These are phyloP conservation scores for Ogataea populi-albae DNA, from an alignment of 805 yeast genomes.

Conservation along the genomic window DNA sequence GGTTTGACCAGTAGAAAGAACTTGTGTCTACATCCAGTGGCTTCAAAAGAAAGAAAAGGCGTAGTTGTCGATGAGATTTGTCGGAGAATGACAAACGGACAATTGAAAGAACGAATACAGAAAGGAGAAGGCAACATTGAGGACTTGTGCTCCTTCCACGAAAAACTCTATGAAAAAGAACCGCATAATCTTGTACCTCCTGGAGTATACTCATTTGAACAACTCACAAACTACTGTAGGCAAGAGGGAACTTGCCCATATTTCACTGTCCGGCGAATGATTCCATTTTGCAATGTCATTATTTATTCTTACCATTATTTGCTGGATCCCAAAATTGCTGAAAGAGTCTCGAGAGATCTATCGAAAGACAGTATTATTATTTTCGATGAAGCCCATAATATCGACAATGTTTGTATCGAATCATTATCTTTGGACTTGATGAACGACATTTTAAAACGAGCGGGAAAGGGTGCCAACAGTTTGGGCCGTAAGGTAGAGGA, in stretches of 20 bases:
- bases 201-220: constrained; percentile 94
- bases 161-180: constrained; percentile 78
- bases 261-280: constrained; percentile 97
- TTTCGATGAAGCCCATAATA: constrained; percentile 98
- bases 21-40: constrained; percentile 85
- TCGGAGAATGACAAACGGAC: constrained; percentile 91
- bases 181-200: constrained; percentile 87
- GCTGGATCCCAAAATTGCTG: constrained; percentile 95
- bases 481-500: constrained; percentile 80
- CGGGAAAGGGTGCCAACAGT: constrained; percentile 81
- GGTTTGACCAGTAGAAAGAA: constrained; percentile 95
- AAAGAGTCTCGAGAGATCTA: constrained; percentile 86
- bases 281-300: constrained; percentile 86
- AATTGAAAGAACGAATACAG: constrained; percentile 64
- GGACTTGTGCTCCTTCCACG: constrained; percentile 83
- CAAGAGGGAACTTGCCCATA: constrained; percentile 87
- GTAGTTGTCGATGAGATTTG: constrained; percentile 93
- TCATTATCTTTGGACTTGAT: constrained; percentile 89
- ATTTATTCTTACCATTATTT: constrained; percentile 96
- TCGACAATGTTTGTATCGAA: constrained; percentile 97
- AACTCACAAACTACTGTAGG: constrained; percentile 72
- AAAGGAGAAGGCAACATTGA: constrained; percentile 54
- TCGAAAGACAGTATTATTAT: constrained; percentile 92
- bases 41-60: constrained; percentile 86
- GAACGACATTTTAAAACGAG: constrained; percentile 81